phyloP scores from a whole-genome alignment of 257 asterid genomes.

The Przewalskia tangutica region DNA sequence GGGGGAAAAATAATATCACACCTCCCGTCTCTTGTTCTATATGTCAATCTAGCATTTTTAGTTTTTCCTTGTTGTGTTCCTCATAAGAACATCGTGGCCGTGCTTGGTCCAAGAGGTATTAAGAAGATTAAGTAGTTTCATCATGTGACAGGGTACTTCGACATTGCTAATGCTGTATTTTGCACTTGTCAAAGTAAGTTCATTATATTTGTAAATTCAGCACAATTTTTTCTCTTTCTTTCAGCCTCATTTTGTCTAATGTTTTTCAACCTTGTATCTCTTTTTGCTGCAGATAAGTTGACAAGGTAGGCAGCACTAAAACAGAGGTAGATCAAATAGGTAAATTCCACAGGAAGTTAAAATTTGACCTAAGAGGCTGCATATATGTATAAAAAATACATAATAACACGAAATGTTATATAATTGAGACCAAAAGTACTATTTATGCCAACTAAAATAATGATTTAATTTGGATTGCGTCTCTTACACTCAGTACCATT shows the following conservation, averaged over 20 bases:
- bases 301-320: neutral
- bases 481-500: neutral
- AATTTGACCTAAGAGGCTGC: neutral
- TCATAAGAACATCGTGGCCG: neutral
- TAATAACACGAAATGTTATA: neutral
- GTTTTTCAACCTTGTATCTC: neutral
- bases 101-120: neutral
- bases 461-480: neutral
- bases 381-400: neutral
- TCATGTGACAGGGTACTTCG: neutral
- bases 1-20: no score
- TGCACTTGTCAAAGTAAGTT: neutral
- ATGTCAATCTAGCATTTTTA: neutral
- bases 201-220: neutral
- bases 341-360: neutral
- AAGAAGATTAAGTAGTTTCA: neutral
- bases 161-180: neutral
- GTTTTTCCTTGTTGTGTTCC: neutral
- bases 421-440: neutral
- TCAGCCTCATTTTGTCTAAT: neutral
- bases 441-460: neutral
- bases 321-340: neutral
- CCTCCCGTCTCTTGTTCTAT: neutral
- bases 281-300: conserved; percentile 16
- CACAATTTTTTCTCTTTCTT: neutral